These are phyloP conservation scores for Diutina sp. DNA, from an alignment of 1,139 yeast genomes.

Conservation along the genomic window DNA sequence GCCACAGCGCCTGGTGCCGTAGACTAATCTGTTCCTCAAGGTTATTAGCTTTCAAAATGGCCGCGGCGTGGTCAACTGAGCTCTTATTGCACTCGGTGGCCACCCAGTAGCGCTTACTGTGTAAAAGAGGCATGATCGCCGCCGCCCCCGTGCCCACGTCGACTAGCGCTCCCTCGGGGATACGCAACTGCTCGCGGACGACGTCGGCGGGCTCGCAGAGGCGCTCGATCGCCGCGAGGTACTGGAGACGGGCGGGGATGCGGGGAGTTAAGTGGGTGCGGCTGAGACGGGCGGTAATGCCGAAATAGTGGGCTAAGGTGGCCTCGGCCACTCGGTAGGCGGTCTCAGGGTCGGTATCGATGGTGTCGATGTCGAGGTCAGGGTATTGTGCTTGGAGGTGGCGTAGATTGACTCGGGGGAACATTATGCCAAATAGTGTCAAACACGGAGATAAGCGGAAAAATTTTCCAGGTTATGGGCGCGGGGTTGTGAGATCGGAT, in stretches of 20 bases:
- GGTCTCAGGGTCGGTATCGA: background rate
- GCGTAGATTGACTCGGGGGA: background rate
- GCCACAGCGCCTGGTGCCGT: background rate
- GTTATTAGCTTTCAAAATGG: background rate
- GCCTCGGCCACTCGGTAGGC: background rate
- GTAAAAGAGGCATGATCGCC: background rate
- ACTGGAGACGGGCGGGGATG: background rate
- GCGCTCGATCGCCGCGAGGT: background rate
- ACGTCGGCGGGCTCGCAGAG: background rate
- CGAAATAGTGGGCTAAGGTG: background rate
- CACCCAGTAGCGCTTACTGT: background rate
- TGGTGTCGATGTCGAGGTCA: background rate
- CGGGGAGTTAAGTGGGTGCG: background rate
- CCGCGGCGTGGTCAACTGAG: background rate
- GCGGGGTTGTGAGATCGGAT: no score
- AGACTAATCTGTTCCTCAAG: background rate
- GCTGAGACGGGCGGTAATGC: background rate
- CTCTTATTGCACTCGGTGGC: background rate
- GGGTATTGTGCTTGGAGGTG: background rate
- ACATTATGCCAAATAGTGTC: background rate
- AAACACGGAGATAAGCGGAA: no score
- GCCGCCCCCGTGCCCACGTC: constrained; percentile 1
- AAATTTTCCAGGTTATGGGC: no score
- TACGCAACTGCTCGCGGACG: background rate
- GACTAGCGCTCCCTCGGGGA: background rate